A percentile compares a stretch with the other conserved stretches of the same genome.
Evolutionary conservation across 75 land plant species (phyloP).

Genomic region (Sequoia sempervirens): DNA sequence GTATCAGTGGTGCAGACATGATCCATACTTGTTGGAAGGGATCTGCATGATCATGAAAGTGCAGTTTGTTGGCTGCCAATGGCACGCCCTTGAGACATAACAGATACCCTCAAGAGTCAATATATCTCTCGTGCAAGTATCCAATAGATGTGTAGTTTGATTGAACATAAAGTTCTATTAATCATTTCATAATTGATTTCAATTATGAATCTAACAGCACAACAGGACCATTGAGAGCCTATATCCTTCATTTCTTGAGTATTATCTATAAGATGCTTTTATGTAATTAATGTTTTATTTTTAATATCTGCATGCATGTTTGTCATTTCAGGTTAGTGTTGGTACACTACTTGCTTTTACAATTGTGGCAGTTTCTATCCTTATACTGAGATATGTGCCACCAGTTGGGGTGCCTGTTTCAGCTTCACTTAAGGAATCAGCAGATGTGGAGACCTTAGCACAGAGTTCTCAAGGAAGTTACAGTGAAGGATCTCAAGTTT

Average conservation of each 20-base stretch:
- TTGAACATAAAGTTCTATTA: not conserved
- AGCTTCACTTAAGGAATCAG: slow-evolving; percentile 4
- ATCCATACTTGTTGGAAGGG: not conserved
- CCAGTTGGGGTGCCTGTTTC: slow-evolving; percentile 25
- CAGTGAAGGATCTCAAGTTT: not conserved
- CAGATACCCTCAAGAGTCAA: not conserved
- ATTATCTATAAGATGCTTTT: not conserved
- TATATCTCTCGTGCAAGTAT: not conserved
- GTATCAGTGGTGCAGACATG: not conserved
- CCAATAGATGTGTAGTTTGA: not conserved
- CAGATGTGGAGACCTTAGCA: not conserved
- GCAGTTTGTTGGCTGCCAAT: not conserved
- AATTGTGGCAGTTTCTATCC: slow-evolving; percentile 40
- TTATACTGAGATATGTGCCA: slow-evolving; percentile 45
- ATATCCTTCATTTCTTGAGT: not conserved
- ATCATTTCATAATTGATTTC: not conserved
- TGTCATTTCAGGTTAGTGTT: slow-evolving; percentile 38
- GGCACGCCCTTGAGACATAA: not conserved
- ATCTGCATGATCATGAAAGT: not conserved
- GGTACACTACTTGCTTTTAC: slow-evolving; percentile 55
- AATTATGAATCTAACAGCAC: not conserved
- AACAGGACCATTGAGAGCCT: not conserved
- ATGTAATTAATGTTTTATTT: not conserved
- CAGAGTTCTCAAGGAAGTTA: slow-evolving; percentile 6
- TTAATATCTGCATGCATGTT: slow-evolving; percentile 1